A percentile compares a stretch with the other conserved stretches of the same genome.
These are phyloP conservation scores for Isabelozyma heimii DNA, from an alignment of 805 yeast species.

Conservation along the genomic window DNA sequence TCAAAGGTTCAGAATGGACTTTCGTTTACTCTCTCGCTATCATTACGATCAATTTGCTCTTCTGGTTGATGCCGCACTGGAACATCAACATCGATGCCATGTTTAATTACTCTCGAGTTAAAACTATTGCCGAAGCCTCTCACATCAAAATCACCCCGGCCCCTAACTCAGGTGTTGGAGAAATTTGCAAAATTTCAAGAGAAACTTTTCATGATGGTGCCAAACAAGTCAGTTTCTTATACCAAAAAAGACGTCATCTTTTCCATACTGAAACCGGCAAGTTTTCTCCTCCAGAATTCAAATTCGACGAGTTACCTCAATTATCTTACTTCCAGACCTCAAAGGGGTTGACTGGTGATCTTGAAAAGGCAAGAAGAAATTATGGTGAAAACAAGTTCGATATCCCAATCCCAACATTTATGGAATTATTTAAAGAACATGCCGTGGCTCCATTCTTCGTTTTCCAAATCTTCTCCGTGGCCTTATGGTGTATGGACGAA, in stretches of 20 bases:
- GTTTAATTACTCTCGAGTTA: constrained; percentile 64
- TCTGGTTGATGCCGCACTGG: constrained; percentile 95
- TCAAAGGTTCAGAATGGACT: constrained; percentile 94
- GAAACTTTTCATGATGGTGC: constrained; percentile 55
- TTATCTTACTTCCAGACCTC: constrained; percentile 55
- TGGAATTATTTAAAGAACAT: constrained; percentile 91
- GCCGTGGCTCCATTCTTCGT: constrained; percentile 98
- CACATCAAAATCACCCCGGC: constrained; percentile 77
- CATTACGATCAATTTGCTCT: constrained; percentile 66
- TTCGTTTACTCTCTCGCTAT: constrained; percentile 79
- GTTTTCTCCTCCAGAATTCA: constrained; percentile 82
- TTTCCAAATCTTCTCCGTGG: constrained; percentile 93
- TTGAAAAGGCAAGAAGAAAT: constrained; percentile 46
- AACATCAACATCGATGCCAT: constrained; percentile 64
- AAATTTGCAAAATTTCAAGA: constrained; percentile 63
- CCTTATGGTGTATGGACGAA: constrained; percentile 94
- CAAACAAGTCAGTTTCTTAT: constrained; percentile 67
- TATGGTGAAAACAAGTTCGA: constrained; percentile 90
- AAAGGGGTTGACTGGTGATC: constrained; percentile 56
- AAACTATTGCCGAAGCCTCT: constrained; percentile 58
- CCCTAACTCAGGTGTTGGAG: constrained; percentile 83
- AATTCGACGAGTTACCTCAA: constrained; percentile 58
- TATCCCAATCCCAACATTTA: constrained; percentile 90
- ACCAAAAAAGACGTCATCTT: constrained; percentile 90
- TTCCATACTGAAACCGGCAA: constrained; percentile 50